Evolutionary conservation across 805 yeast genomes (phyloP).

Genomic region (Starmerella apicola): DNA sequence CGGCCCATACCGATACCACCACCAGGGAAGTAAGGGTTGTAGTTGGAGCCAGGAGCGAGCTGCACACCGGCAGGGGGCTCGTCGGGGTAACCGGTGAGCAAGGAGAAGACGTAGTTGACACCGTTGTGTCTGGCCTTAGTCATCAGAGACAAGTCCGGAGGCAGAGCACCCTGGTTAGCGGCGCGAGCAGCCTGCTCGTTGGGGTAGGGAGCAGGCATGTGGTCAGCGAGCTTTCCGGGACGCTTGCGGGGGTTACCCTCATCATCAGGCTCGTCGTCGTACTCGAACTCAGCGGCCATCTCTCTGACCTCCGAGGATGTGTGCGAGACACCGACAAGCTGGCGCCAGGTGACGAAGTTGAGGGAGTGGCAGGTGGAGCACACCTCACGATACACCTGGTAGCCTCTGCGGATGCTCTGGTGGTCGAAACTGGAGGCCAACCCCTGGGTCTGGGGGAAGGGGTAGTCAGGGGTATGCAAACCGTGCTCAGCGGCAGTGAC

Average conservation of each 20-base stretch:
- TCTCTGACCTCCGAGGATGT: constrained; percentile 79
- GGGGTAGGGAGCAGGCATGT: constrained; percentile 87
- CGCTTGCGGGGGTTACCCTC: constrained; percentile 97
- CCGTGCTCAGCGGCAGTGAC: constrained; percentile 99
- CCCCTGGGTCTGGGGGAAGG: constrained; percentile 82
- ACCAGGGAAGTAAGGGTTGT: constrained; percentile 99
- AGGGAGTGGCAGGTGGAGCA: constrained; percentile 98
- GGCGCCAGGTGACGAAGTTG: constrained; percentile 97
- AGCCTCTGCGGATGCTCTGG: constrained; percentile 95
- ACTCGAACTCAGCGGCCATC: constrained; percentile 92
- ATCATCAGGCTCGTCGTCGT: constrained; percentile 91
- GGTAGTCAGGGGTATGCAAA: constrained; percentile 83
- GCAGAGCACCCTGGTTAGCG: constrained; percentile 97
- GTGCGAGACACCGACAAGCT: constrained; percentile 93
- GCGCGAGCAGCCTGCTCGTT: constrained; percentile 99
- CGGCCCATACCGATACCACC: constrained; percentile 99
- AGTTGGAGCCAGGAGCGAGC: constrained; percentile 88
- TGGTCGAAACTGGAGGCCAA: constrained; percentile 58
- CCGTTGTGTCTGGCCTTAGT: constrained; percentile 99
- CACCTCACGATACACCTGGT: constrained; percentile 96
- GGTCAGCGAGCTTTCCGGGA: constrained; percentile 94
- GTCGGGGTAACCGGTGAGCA: constrained; percentile 97
- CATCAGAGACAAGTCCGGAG: constrained; percentile 93
- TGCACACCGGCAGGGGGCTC: constrained; percentile 96
- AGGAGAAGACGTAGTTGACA: constrained; percentile 83